Percentiles rank a stretch among this genome's conserved stretches.
Conservation (phyloP, 768 basidiomycete genomes). For the Cytidiella melzeri region DNA sequence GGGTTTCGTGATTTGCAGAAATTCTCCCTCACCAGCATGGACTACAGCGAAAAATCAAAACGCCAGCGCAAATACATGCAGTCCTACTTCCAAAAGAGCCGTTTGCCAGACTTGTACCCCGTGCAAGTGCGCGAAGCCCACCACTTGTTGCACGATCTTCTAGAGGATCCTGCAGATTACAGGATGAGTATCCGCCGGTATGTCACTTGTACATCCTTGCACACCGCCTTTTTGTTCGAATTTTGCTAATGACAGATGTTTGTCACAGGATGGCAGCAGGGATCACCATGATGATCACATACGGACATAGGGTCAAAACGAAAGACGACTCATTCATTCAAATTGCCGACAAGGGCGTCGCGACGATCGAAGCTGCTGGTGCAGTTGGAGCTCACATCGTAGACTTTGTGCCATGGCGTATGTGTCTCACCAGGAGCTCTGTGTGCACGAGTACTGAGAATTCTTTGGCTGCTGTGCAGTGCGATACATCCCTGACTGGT, state of each 20-base stretch:
- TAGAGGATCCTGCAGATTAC: slow-evolving; percentile 5
- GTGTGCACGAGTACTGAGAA: neutral
- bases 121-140: slow-evolving; percentile 1
- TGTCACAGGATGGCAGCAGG: slow-evolving; percentile 16
- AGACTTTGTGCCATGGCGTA: neutral
- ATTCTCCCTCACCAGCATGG: slow-evolving; percentile 13
- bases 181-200: slow-evolving; percentile 11
- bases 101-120: neutral
- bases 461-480: neutral
- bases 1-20: too few relatives aligned
- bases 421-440: neutral
- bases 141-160: slow-evolving; percentile 4
- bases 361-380: slow-evolving; percentile 1
- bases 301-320: slow-evolving; percentile 18
- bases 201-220: neutral
- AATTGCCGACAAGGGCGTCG: slow-evolving; percentile 13
- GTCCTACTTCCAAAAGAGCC: slow-evolving; percentile 5
- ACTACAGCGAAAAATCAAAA: slow-evolving; percentile 8
- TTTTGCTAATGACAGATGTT: neutral
- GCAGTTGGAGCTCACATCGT: slow-evolving; percentile 4
- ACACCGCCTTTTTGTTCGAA: neutral
- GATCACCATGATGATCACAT: slow-evolving; percentile 19
- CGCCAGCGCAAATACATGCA: slow-evolving; percentile 9
- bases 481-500: slow-evolving; percentile 22
- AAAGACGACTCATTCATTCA: slow-evolving; percentile 17